phyloP scores from a whole-genome alignment of 202 grass and related monocot genomes.

The Carex arenaria region DNA sequence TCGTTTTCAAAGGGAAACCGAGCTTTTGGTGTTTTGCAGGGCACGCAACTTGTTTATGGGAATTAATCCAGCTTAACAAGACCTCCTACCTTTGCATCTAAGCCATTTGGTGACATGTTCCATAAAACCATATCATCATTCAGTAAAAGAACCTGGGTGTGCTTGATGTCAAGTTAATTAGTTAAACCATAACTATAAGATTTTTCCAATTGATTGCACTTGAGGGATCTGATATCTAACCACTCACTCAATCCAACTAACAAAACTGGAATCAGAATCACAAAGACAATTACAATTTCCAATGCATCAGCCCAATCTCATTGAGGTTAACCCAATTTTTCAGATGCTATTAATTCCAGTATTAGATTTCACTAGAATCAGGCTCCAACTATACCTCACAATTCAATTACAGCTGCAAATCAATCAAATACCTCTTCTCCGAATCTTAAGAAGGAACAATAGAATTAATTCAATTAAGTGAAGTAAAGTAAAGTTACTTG shows the following conservation, averaged over 20 bases:
- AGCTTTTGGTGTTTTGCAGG: not conserved
- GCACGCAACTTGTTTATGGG: not conserved
- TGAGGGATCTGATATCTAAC: not conserved
- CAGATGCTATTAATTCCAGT: not conserved
- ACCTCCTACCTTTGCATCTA: not conserved
- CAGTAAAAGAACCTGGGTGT: not conserved
- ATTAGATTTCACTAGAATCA: slow-evolving; percentile 1
- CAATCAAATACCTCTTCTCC: not conserved
- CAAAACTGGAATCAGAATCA: not conserved
- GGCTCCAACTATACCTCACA: not conserved
- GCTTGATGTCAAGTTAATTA: not conserved
- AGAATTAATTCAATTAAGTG: not conserved
- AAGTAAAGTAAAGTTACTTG: slow-evolving; percentile 45
- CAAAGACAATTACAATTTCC: not conserved
- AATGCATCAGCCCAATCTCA: not conserved
- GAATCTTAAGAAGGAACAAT: not conserved
- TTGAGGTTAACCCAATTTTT: not conserved
- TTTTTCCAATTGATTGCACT: not conserved
- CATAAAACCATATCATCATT: not conserved
- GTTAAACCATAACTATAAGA: not conserved
- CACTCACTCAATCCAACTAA: not conserved
- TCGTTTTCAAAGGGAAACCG: not conserved
- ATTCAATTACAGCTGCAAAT: not conserved
- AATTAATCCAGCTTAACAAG: not conserved
- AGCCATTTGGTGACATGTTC: not conserved